Base-by-base conservation (phyloP, 2,329 filamentous ascomycete species). In the Aspergillus chevalieri region DNA sequence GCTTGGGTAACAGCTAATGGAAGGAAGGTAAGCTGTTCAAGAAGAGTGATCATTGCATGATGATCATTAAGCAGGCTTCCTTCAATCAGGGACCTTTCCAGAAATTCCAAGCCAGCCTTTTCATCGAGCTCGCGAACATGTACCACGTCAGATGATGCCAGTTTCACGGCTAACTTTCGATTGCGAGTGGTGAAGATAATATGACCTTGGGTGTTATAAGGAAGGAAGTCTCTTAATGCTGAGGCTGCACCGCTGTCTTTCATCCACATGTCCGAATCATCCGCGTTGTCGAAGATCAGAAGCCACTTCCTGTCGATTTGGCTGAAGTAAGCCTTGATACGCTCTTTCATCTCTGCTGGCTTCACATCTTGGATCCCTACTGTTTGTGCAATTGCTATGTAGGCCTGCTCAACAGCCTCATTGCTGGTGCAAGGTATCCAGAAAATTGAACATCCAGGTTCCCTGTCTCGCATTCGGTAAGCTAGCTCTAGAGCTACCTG, bases 401-500 rank as follows among this genome's bases (percentile, higher is more conserved):
- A 61, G 9, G 57, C 49, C 43, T 63, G 59, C 14, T 63, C 48
- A 46, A 63, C 15, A 45, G 26, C 48, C 42, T 60, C 57, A 6
- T 38, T 7, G 28, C 53, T 62, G 6, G 47, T 59, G 19, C 47
- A 56, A 9, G 57, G 52, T 21, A 65, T 56, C 63, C 62, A 65
- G 46, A 63, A 60, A 21, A 65, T 48, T 2, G 63, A 59, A 47
- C 44, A 57, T 42, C 54, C 47, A n/a, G 44, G 14, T 34, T 59
- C 38, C 26, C 53, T 52, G 14, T 58, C 49, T 36, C 47, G 50
- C 26, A 56, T 50, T 24, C 50, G 51, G 46, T 64, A 60, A 9
- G 59, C 55, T 19, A 65, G 30, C 49, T 65, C 59, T 3, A 65
- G 50, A 12, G 57, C 60, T 2, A 64, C 44, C 41, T 65, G 60